Evolutionary conservation across 345 rosid genomes (phyloP), one percentile per base, ranked within the genome.

Genomic region (Syzygium aqueum): DNA sequence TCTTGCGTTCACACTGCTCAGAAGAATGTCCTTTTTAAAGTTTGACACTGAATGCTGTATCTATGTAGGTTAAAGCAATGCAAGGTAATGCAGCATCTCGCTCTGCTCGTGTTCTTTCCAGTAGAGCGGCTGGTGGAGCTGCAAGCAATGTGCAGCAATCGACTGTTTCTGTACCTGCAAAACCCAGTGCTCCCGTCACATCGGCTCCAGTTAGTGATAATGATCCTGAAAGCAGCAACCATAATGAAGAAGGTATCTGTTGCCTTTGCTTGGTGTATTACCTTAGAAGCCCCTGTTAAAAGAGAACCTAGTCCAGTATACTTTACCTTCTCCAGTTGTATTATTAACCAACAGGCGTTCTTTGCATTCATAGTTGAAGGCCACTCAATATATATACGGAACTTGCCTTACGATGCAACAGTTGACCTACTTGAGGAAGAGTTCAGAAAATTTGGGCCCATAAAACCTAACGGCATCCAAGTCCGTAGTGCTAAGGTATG

Each of bases 401-500:
- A 93, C 92, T 90, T 96, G 87, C 95, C 99, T 49, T 89, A 87
- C 88, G 88, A 87, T 84, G 98, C 98, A 89, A 93, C 96, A 53
- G 91, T 92, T 51, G 88, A 91, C 51, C 97, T 94, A 87, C 97
- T 97, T 85, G 89, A 92, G 86, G 98, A 94, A 86, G 92, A 88
- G 56, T 96, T 97, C 89, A 94, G 91, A 91, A 92, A 22, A 50
- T 97, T 94, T 90, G 98, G 98, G 85, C 92, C 98, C 54, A 93
- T 96, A 78, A 96, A 93, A 89, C 90, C 37, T 27, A 87, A 90
- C 46, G 98, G 98, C 84, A 92, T 96, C 90, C 99, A 96, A 95
- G 95, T 97, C 87, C 92, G 98, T 92, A 93, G 94, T 90, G 85
- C 90, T 87, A 94, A 91, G 98, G 98, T 97, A 85, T 88, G 90